phyloP scores from a whole-genome alignment of 306 rosid genomes.

The Oxytropis ochrocephala region DNA sequence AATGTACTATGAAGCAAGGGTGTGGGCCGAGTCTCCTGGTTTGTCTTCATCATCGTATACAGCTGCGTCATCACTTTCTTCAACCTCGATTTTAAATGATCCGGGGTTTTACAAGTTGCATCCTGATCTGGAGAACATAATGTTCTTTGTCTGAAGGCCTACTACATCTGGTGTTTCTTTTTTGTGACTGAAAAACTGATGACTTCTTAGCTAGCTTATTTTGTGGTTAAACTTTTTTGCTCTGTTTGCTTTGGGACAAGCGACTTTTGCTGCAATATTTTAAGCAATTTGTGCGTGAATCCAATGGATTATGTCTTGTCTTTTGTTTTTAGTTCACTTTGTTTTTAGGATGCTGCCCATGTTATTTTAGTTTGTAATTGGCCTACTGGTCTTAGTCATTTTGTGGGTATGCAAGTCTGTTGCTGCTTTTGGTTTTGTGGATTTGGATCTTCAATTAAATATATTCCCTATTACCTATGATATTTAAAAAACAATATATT shows the following conservation, averaged over 20 bases:
- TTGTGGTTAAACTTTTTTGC: background rate
- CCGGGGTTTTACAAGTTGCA: constrained; percentile 40
- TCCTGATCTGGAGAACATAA: constrained; percentile 32
- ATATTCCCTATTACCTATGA: no score
- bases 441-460: background rate
- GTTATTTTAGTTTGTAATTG: background rate
- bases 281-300: constrained; percentile 60
- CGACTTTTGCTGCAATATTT: background rate
- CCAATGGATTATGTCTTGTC: constrained; percentile 30
- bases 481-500: no score
- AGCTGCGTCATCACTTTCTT: constrained; percentile 22
- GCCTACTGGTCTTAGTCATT: background rate
- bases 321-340: background rate
- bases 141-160: constrained; percentile 52
- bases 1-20: constrained; percentile 43
- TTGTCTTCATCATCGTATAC: constrained; percentile 7
- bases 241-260: background rate
- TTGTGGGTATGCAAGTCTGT: background rate
- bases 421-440: background rate
- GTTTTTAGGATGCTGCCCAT: background rate
- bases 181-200: background rate
- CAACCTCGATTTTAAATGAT: constrained; percentile 27
- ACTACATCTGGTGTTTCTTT: background rate
- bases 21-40: constrained; percentile 16
- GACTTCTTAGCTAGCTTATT: background rate